Base-by-base conservation (phyloP, 2,329 filamentous ascomycete species). In the Huntiella savannae region DNA sequence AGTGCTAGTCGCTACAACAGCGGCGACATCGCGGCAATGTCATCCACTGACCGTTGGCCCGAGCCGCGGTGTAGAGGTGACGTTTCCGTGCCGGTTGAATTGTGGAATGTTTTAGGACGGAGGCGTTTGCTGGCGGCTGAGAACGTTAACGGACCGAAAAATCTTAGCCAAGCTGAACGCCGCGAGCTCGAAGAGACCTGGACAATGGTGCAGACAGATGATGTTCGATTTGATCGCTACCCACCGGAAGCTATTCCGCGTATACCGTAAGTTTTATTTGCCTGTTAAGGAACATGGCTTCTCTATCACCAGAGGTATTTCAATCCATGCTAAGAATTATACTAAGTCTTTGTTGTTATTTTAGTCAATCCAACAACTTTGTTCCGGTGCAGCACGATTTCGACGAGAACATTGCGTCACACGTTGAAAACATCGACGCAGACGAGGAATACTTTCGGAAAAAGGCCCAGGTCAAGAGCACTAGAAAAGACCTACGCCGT, bases 151-250 rank as follows among this genome's bases (percentile, higher is more conserved):
- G 48, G 48, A 3, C 6, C 48, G 5, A 37, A 41, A 28, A 50
- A 50, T 12, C 33, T 50, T 15, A 50, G 48, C 22, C 44, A 47
- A 7, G 41, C 48, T 32, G 48, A 50, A 28, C 36, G 45, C 12
- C 32, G 48, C 37, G 48, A 50, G 38, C 45, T 50, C 5, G 48
- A 50, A 45, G 48, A 50, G 41, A 50, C 48, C 1, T 47, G 48
- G 48, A 50, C 48, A 33, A 50, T 50, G 48, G 39, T 50, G 28
- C 48, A 50, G 33, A 50, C 48, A 12, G 44, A 50, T 15, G 48
- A 50, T 36, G 39, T 50, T 38, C 46, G 41, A 15, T 47, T 47
- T 35, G 48, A 50, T 44, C 44, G 48, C 11, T 50, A 50, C 19
- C 48, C 48, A 5, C 48, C 48, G 8, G 48, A 50, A 15, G 46